Evolutionary conservation across 2,329 filamentous ascomycete species (phyloP), one percentile per base, ranked within the genome.

Genomic region (Fusarium xyrophilum): DNA sequence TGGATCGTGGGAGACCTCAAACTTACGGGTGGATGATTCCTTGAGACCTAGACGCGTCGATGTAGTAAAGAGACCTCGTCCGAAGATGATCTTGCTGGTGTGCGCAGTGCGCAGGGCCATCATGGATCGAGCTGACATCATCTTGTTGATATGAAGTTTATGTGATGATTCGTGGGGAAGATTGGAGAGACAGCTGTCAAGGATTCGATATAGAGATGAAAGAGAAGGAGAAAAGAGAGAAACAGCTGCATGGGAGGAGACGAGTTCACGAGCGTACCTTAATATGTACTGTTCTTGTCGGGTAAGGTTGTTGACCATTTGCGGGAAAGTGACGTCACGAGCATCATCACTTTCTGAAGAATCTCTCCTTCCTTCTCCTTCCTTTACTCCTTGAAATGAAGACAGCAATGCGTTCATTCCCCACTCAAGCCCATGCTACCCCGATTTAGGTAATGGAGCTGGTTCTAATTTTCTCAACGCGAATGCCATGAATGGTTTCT

Each of bases 21-120:
- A 75, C 76, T 32, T 69, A 81, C 79, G 74, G 38, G 56, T 75
- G 30, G 77, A 76, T 38, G 79, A 79, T 58, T 81, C 79, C 68
- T 81, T 81, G 46, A 81, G 69, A 10, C 75, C 73, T 19, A 77
- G 67, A 0, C 68, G 68, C 19, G 71, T 38, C 28, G 70, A 74
- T 40, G 78, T 74, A 1, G 77, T 71, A 23, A 70, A 64, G 47
- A 74, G 56, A 56, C 74, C 71, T 19, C 74, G 69, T 17, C 69
- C 63, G 14, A 75, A 56, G 35, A 76, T 60, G 27, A 73, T 69
- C 35, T 63, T 69, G 60, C 55, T 52, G 21, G 56, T 9, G 17
- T 64, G 63, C 25, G 71, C 63, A 48, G 67, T 59, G 53, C 76
- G 75, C 55, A 77, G 44, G 30, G 68, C 65, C 74, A 63, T 46